Evolutionary conservation across 306 rosid species (phyloP).

Genomic region (Prunus mongolica): DNA sequence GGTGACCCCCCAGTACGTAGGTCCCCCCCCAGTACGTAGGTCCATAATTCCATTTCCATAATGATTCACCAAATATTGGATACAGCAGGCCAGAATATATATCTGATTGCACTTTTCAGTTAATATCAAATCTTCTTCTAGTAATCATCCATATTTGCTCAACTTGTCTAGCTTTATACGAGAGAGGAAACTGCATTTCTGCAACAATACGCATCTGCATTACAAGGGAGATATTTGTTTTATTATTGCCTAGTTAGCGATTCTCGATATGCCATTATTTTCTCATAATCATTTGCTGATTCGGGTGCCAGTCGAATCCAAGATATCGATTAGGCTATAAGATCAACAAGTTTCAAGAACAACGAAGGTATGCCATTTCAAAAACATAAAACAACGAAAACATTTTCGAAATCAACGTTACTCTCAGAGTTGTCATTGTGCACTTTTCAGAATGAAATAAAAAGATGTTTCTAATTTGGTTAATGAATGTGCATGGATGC

Average conservation of each 20-base stretch:
- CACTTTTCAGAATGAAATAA: neutral
- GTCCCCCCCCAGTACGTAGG: neutral
- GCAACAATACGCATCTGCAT: neutral
- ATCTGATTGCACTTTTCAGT: slow-evolving; percentile 1
- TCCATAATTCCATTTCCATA: slow-evolving; percentile 2
- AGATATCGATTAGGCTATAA: no score
- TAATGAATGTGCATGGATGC: no score
- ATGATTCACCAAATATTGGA: slow-evolving; percentile 6
- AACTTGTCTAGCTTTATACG: slow-evolving; percentile 5
- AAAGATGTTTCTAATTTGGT: no score
- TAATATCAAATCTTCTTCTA: neutral
- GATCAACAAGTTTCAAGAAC: no score
- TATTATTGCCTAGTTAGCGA: neutral
- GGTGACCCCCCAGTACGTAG: neutral
- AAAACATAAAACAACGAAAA: neutral
- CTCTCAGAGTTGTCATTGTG: neutral
- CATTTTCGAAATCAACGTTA: neutral
- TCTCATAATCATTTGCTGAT: neutral
- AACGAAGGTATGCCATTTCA: neutral
- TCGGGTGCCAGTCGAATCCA: no score
- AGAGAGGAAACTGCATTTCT: neutral
- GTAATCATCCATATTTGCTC: neutral
- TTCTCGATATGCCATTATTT: neutral
- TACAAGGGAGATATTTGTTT: neutral
- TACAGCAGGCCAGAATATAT: neutral